These are phyloP conservation scores for Naegleria gruberi DNA, from an alignment of 208 protist genomes.

Conservation along the genomic window DNA sequence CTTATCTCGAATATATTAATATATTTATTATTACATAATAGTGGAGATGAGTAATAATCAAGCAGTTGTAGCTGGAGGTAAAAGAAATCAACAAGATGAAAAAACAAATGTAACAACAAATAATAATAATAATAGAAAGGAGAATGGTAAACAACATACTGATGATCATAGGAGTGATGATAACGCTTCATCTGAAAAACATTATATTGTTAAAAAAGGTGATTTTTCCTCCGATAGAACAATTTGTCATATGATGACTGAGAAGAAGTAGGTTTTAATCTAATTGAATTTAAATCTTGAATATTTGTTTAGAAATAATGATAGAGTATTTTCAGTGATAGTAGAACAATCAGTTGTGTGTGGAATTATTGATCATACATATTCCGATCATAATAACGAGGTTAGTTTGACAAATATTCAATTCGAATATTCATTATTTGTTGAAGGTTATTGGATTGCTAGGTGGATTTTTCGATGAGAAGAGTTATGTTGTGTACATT, in stretches of 20 bases:
- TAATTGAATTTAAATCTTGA: neutral
- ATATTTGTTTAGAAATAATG: neutral
- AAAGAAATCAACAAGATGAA: too few species aligned
- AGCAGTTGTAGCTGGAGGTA: too few species aligned
- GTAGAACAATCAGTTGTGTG: neutral
- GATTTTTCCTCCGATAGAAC: neutral
- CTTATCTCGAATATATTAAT: too few species aligned
- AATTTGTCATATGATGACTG: neutral
- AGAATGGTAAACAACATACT: too few species aligned
- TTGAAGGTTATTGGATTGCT: neutral
- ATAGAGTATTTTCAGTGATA: neutral
- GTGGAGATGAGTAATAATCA: too few species aligned
- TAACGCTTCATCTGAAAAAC: neutral
- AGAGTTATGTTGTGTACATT: neutral
- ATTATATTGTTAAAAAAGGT: neutral
- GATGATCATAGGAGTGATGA: neutral
- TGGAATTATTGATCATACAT: constrained; percentile 6
- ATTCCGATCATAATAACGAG: constrained; percentile 13
- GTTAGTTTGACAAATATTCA: too few species aligned
- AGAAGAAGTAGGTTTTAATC: neutral
- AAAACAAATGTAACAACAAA: too few species aligned
- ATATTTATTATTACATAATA: too few species aligned
- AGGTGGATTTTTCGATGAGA: neutral
- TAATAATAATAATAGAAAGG: too few species aligned
- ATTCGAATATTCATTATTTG: too few species aligned